A percentile compares a stretch with the other conserved stretches of the same genome.
These are phyloP conservation scores for Tetrapisispora taiwanensis DNA, from an alignment of 805 yeast genomes.

Conservation along the genomic window DNA sequence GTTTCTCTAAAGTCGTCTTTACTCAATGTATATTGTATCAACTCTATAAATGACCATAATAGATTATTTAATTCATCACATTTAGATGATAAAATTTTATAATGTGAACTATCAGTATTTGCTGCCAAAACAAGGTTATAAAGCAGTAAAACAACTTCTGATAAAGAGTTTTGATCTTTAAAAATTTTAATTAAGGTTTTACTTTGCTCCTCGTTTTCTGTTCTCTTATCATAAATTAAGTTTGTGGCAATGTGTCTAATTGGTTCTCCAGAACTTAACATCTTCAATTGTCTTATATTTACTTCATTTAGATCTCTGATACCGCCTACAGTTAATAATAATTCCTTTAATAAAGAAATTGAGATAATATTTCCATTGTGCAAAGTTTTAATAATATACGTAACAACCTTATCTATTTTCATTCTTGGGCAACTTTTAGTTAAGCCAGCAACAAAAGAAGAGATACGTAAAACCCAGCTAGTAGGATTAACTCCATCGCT, in stretches of 20 bases:
- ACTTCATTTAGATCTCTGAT: slow-evolving; percentile 59
- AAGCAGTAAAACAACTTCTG: slow-evolving; percentile 60
- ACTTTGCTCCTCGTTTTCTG: slow-evolving; percentile 39
- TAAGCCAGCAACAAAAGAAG: slow-evolving; percentile 68
- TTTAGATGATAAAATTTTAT: slow-evolving; percentile 61
- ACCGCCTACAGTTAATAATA: slow-evolving; percentile 69
- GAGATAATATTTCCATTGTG: slow-evolving; percentile 50
- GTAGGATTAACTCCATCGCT: slow-evolving; percentile 71
- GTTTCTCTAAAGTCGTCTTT: slow-evolving; percentile 24
- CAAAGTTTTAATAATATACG: slow-evolving; percentile 51
- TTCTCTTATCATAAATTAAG: slow-evolving; percentile 45
- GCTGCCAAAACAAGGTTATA: slow-evolving; percentile 36
- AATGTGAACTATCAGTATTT: slow-evolving; percentile 37
- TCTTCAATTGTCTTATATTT: slow-evolving; percentile 51
- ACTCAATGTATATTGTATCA: slow-evolving; percentile 43
- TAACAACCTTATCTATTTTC: slow-evolving; percentile 52
- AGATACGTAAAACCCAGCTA: slow-evolving; percentile 77
- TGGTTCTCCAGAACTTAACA: slow-evolving; percentile 55
- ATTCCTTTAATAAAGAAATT: slow-evolving; percentile 54
- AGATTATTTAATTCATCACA: slow-evolving; percentile 64
- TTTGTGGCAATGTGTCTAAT: slow-evolving; percentile 45
- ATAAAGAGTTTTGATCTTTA: slow-evolving; percentile 34
- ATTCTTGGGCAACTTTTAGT: slow-evolving; percentile 45
- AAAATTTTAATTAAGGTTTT: slow-evolving; percentile 39
- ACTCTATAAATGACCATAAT: slow-evolving; percentile 53